Conservation (phyloP, 495 filamentous ascomycete species). For the Immersiella caudata region DNA sequence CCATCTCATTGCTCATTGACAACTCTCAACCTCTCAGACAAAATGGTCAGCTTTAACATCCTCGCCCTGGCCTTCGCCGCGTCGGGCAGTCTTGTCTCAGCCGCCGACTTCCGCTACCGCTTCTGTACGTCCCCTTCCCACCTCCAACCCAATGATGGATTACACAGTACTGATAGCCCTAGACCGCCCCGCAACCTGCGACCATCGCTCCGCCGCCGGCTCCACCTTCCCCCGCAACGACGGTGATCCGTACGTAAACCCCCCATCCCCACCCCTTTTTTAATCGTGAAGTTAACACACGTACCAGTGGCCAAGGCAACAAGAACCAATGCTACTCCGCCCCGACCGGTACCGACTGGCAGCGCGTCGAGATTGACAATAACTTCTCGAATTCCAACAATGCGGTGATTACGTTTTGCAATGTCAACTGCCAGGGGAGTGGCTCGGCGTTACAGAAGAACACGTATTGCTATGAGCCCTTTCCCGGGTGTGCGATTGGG, state of each 20-base stretch:
- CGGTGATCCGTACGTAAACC: background rate
- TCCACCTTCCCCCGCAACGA: background rate
- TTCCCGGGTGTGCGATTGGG: background rate
- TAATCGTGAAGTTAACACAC: too few species aligned
- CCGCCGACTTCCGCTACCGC: background rate
- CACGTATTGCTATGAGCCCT: background rate
- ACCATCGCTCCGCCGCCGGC: background rate
- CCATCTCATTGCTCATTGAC: too few species aligned
- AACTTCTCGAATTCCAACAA: background rate
- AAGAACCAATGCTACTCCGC: background rate
- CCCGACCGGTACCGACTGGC: slow-evolving; percentile 4
- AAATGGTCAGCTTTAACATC: background rate
- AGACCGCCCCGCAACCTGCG: background rate
- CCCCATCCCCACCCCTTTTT: too few species aligned
- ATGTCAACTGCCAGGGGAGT: background rate
- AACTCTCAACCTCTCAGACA: background rate
- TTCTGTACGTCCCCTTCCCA: background rate
- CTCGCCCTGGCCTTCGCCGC: background rate
- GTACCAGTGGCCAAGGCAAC: background rate
- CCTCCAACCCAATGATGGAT: too few species aligned
- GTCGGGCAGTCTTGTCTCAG: background rate
- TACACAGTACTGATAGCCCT: too few species aligned
- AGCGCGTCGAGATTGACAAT: slow-evolving; percentile 8
- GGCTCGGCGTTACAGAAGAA: background rate
- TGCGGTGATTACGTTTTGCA: background rate